Conservation (phyloP, 805 yeast species). For the Dipodascopsis uninucleata region DNA sequence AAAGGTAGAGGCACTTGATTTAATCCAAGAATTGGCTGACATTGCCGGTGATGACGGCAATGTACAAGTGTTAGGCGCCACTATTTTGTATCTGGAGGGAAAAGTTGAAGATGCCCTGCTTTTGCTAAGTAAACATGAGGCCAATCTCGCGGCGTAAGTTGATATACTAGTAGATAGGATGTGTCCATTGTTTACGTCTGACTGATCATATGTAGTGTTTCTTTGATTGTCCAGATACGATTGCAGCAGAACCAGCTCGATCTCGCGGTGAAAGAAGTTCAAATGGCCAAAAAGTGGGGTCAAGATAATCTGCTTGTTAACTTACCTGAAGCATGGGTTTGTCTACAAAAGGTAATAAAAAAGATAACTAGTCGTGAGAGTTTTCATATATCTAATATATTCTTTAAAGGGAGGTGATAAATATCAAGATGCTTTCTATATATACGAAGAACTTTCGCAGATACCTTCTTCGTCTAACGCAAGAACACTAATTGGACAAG, state of each 20-base stretch:
- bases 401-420: slow-evolving; percentile 37
- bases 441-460: slow-evolving; percentile 71
- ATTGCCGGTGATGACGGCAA: slow-evolving; percentile 31
- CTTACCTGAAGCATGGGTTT: slow-evolving; percentile 71
- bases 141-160: slow-evolving; percentile 35
- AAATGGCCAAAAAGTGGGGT: slow-evolving; percentile 46
- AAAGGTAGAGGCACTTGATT: slow-evolving; percentile 13
- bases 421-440: slow-evolving; percentile 42
- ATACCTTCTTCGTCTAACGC: slow-evolving; percentile 46
- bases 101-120: slow-evolving; percentile 45
- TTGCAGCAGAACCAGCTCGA: slow-evolving; percentile 44
- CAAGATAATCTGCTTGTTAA: slow-evolving; percentile 75
- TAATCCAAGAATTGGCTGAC: slow-evolving; percentile 29
- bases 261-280: slow-evolving; percentile 47
- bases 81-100: slow-evolving; percentile 42
- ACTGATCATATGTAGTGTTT: slow-evolving; percentile 30
- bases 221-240: slow-evolving; percentile 38
- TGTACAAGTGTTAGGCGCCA: slow-evolving; percentile 42
- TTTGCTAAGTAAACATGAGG: slow-evolving; percentile 40
- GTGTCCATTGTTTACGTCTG: background rate
- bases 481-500: slow-evolving; percentile 57
- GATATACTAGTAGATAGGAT: background rate
- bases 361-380: too few species aligned
- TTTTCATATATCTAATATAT: slow-evolving; percentile 34
- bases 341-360: slow-evolving; percentile 42